A percentile compares a stretch with the other conserved stretches of the same genome.
Conservation (phyloP, 163 green algal species). For the Prototheca wickerhamii region DNA sequence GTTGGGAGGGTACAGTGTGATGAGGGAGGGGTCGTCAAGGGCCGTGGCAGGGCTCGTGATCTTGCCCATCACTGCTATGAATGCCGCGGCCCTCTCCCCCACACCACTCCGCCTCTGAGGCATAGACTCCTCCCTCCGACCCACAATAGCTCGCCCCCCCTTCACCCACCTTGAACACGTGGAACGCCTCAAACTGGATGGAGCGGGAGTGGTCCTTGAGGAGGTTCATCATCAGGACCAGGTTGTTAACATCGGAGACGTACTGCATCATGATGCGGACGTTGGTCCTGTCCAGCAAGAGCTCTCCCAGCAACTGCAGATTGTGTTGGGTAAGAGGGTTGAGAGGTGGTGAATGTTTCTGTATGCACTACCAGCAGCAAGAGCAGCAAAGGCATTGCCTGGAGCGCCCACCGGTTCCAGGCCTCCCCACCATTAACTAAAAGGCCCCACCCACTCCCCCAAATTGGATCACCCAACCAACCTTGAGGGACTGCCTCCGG, state of each 20-base stretch:
- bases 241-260: conserved; percentile 77
- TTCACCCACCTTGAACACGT: conserved; percentile 86
- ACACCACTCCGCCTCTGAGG: background rate
- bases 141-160: conserved; percentile 16
- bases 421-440: background rate
- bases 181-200: conserved; percentile 98
- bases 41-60: too few relatives aligned
- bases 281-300: conserved; percentile 82
- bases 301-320: conserved; percentile 73
- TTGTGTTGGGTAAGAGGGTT: background rate
- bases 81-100: background rate
- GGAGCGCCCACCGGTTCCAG: too few relatives aligned
- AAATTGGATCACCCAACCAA: too few relatives aligned
- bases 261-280: conserved; percentile 85
- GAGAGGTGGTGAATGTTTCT: background rate
- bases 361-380: background rate
- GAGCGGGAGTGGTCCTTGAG: conserved; percentile 75
- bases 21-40: background rate
- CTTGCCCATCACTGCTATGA: background rate
- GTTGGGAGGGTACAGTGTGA: background rate
- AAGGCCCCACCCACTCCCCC: too few relatives aligned
- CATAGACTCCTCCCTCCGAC: background rate
- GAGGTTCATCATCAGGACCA: conserved; percentile 93
- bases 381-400: background rate
- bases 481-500: conserved; percentile 64